phyloP scores from a whole-genome alignment of 1,139 yeast genomes.

The Pneumocystis jirovecii region DNA sequence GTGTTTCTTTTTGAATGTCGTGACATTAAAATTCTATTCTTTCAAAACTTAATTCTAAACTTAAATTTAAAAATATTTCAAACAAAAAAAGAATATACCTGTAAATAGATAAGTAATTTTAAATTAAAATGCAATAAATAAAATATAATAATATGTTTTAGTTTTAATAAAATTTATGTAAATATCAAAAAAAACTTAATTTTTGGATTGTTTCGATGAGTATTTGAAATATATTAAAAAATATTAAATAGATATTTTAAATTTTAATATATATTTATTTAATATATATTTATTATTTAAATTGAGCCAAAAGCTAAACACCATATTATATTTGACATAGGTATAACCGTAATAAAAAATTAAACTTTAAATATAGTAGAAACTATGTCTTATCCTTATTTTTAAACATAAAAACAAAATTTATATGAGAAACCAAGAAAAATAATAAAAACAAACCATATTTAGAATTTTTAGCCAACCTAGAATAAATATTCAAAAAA shows the following conservation, averaged over 20 bases:
- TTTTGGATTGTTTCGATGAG: not conserved
- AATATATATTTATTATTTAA: too few species aligned
- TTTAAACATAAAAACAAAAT: too few species aligned
- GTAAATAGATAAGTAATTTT: not conserved
- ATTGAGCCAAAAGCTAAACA: too few species aligned
- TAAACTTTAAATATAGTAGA: not conserved
- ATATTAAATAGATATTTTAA: not conserved
- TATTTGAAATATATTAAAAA: too few species aligned
- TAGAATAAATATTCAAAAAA: too few species aligned
- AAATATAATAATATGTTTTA: not conserved
- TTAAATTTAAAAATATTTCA: not conserved
- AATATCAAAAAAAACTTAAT: too few species aligned
- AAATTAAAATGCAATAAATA: not conserved
- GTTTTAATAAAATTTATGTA: too few species aligned
- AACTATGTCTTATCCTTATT: too few species aligned
- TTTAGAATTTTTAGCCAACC: too few species aligned
- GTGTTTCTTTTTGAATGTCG: conserved; percentile 15
- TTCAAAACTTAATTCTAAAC: not conserved
- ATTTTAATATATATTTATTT: not conserved
- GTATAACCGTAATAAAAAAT: not conserved
- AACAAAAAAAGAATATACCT: not conserved
- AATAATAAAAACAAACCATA: too few species aligned
- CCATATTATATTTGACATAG: too few species aligned
- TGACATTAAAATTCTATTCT: conserved; percentile 6
- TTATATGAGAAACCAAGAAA: too few species aligned